These are phyloP conservation scores for Eremochloa ophiuroides DNA, from an alignment of 176 grass and related monocot species.

Conservation along the genomic window DNA sequence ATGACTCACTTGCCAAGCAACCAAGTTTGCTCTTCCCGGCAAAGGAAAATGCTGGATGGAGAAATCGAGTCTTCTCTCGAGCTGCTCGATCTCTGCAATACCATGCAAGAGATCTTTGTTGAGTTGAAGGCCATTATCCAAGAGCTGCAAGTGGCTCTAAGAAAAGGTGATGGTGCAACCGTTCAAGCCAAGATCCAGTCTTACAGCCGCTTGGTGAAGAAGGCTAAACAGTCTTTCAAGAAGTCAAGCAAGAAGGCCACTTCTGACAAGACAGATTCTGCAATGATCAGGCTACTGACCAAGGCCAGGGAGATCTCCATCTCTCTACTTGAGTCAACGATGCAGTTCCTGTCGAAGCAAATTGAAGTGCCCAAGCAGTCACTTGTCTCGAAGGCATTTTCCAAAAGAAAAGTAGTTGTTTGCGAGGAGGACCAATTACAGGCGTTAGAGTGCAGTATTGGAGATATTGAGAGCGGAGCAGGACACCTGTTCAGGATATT, in stretches of 20 bases:
- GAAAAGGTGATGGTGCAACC: constrained; percentile 24
- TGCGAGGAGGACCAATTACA: constrained; percentile 41
- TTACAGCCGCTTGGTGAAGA: constrained; percentile 35
- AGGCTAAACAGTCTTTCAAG: constrained; percentile 33
- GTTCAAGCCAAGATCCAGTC: constrained; percentile 23
- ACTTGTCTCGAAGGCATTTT: constrained; percentile 38
- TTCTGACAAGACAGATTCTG: constrained; percentile 8
- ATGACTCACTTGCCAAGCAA: constrained; percentile 41
- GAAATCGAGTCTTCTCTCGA: constrained; percentile 43
- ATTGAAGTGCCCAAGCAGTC: constrained; percentile 30
- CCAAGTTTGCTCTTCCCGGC: constrained; percentile 24
- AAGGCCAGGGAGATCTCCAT: constrained; percentile 33
- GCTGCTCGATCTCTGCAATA: constrained; percentile 45
- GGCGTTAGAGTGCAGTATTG: constrained; percentile 37
- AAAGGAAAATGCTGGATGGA: constrained; percentile 37
- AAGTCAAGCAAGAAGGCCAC: constrained; percentile 28
- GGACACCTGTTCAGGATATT: constrained; percentile 37
- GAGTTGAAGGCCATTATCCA: constrained; percentile 38
- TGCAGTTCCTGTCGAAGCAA: constrained; percentile 23
- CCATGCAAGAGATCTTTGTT: constrained; percentile 37
- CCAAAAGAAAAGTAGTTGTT: constrained; percentile 27
- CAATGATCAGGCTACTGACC: constrained; percentile 18
- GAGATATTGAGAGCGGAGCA: constrained; percentile 26
- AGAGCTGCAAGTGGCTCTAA: constrained; percentile 21
- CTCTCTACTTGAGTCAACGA: constrained; percentile 26